Evolutionary conservation across 306 rosid species (phyloP).

Genomic region (Abrus pulchellus): DNA sequence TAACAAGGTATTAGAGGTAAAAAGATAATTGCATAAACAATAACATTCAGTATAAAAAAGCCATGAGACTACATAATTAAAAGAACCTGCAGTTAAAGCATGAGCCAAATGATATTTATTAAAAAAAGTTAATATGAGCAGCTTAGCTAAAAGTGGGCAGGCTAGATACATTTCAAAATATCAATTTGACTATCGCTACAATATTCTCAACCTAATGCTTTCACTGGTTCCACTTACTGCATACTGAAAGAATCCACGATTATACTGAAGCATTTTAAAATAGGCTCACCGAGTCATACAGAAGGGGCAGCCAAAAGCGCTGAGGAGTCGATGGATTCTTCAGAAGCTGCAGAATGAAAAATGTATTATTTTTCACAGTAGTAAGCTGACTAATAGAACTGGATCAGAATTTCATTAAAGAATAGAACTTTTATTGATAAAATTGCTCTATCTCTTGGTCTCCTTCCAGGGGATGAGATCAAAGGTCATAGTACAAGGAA

Average conservation of each 20-base stretch:
- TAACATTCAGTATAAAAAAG: not conserved
- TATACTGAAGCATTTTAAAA: constrained; percentile 19
- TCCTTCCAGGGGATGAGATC: not conserved
- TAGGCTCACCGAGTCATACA: constrained; percentile 82
- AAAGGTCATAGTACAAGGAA: not conserved
- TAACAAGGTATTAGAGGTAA: not conserved
- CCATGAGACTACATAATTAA: constrained; percentile 9
- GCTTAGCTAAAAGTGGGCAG: not conserved
- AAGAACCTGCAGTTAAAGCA: not conserved
- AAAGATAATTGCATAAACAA: not conserved
- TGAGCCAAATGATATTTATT: not conserved
- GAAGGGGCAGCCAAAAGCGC: constrained; percentile 92
- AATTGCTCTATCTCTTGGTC: not conserved
- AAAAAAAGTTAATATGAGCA: not conserved
- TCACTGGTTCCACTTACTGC: constrained; percentile 22
- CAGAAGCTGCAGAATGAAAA: constrained; percentile 75
- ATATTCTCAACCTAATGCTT: not conserved
- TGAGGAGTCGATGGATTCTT: constrained; percentile 92
- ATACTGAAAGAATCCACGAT: constrained; percentile 16
- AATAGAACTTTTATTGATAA: not conserved
- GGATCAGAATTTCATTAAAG: not conserved
- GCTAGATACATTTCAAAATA: not conserved
- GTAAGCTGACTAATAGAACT: constrained; percentile 13
- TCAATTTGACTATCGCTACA: constrained; percentile 20
- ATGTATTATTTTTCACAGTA: constrained; percentile 4